These are phyloP conservation scores for Boletus fagicola DNA, from an alignment of 768 basidiomycete species.

Conservation along the genomic window DNA sequence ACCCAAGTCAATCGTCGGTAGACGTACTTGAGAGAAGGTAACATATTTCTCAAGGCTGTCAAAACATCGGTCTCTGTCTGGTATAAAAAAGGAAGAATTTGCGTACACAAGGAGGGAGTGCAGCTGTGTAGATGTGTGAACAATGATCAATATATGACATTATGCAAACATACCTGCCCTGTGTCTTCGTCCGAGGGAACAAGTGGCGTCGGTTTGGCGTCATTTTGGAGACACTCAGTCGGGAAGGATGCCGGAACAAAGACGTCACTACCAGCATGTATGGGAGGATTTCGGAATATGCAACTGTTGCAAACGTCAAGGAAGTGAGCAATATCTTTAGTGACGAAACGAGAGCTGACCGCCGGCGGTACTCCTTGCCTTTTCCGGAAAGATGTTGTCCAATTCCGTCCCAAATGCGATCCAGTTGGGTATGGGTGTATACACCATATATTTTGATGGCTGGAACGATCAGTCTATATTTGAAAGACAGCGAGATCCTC, in stretches of 20 bases:
- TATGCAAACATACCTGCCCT: slow-evolving; percentile 40
- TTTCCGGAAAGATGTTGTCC: slow-evolving; percentile 41
- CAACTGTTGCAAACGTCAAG: slow-evolving; percentile 37
- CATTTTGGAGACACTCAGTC: slow-evolving; percentile 28
- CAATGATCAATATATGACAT: background rate
- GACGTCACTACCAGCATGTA: slow-evolving; percentile 39
- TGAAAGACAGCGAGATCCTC: background rate
- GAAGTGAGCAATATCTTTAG: background rate
- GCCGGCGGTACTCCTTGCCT: slow-evolving; percentile 51
- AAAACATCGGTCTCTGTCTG: slow-evolving; percentile 40
- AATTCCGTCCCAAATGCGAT: slow-evolving; percentile 48
- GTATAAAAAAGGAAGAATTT: background rate
- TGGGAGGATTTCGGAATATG: slow-evolving; percentile 38
- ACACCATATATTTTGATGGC: slow-evolving; percentile 51
- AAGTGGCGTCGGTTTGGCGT: slow-evolving; percentile 22
- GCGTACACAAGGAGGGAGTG: slow-evolving; percentile 59
- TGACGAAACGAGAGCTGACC: slow-evolving; percentile 33
- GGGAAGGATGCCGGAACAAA: slow-evolving; percentile 53
- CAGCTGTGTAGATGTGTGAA: slow-evolving; percentile 35
- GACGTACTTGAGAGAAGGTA: slow-evolving; percentile 29
- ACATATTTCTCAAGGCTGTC: slow-evolving; percentile 34
- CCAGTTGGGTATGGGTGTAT: slow-evolving; percentile 47
- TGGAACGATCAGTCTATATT: slow-evolving; percentile 11
- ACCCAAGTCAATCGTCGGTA: slow-evolving; percentile 29
- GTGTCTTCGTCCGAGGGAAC: slow-evolving; percentile 44